phyloP scores from a whole-genome alignment of 2,329 filamentous ascomycete species.

The Penicillium thymicola region DNA sequence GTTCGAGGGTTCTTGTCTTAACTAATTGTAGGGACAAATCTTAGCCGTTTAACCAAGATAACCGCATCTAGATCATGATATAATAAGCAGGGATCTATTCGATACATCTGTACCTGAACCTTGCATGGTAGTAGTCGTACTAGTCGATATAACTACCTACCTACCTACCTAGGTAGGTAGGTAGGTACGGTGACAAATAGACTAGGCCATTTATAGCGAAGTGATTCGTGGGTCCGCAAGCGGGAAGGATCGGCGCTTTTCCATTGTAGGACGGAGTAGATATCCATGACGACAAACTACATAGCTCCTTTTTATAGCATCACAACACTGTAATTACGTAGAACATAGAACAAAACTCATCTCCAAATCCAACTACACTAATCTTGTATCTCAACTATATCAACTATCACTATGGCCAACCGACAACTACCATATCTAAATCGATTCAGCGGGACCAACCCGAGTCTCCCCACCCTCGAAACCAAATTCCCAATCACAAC shows the following conservation, averaged over 20 bases:
- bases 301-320: background rate
- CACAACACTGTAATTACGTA: background rate
- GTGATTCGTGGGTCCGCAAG: background rate
- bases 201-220: background rate
- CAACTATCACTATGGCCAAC: constrained; percentile 12
- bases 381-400: background rate
- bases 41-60: background rate
- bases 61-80: background rate
- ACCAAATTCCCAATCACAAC: constrained; percentile 18
- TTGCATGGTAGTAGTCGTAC: background rate
- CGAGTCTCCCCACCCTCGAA: constrained; percentile 19
- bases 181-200: no score
- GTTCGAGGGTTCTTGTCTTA: background rate
- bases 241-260: background rate
- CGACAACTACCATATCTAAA: constrained; percentile 16
- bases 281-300: constrained; percentile 5
- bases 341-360: background rate
- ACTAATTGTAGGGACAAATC: background rate
- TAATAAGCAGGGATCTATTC: background rate
- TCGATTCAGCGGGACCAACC: constrained; percentile 21
- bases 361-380: background rate
- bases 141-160: background rate
- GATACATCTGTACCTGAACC: background rate
- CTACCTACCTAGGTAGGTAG: no score
- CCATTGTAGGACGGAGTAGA: background rate